phyloP scores from a whole-genome alignment of 1,139 yeast genomes.

The Hanseniaspora sp. region DNA sequence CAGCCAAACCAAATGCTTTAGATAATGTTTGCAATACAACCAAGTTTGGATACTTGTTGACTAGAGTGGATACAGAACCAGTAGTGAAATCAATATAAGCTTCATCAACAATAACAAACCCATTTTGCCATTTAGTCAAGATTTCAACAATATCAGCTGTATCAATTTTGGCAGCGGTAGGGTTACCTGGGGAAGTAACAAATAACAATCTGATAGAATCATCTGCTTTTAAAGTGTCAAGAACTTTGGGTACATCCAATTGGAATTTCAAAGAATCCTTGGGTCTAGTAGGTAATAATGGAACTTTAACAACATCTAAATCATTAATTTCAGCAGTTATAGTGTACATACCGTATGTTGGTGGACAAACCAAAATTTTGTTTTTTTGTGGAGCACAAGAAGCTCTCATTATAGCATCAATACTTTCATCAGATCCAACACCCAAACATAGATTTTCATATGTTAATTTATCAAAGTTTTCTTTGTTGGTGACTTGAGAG shows the following conservation, averaged over 20 bases:
- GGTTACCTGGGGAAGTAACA: slow-evolving; percentile 97
- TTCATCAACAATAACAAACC: slow-evolving; percentile 80
- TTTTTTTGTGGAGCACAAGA: slow-evolving; percentile 74
- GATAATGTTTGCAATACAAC: slow-evolving; percentile 87
- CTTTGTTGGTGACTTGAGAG: slow-evolving; percentile 30
- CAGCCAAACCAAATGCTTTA: slow-evolving; percentile 92
- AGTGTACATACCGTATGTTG: slow-evolving; percentile 94
- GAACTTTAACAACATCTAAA: slow-evolving; percentile 62
- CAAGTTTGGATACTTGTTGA: slow-evolving; percentile 67
- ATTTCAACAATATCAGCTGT: slow-evolving; percentile 41
- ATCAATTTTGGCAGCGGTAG: slow-evolving; percentile 63
- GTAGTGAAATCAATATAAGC: slow-evolving; percentile 88
- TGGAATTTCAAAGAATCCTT: slow-evolving; percentile 49
- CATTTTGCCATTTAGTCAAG: slow-evolving; percentile 51
- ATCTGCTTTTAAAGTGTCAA: slow-evolving; percentile 45
- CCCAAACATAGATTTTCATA: slow-evolving; percentile 78
- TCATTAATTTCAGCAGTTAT: slow-evolving; percentile 88
- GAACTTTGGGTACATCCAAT: slow-evolving; percentile 47
- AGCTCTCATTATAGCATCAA: slow-evolving; percentile 78
- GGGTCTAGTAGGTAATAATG: slow-evolving; percentile 32
- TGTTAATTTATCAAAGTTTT: slow-evolving; percentile 31
- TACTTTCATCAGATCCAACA: slow-evolving; percentile 94
- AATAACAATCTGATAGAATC: slow-evolving; percentile 59
- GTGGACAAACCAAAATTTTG: slow-evolving; percentile 78
- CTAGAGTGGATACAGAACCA: slow-evolving; percentile 69